A percentile compares a stretch with the other conserved stretches of the same genome.
phyloP scores from a whole-genome alignment of 345 rosid genomes.

The Dimocarpus longan region DNA sequence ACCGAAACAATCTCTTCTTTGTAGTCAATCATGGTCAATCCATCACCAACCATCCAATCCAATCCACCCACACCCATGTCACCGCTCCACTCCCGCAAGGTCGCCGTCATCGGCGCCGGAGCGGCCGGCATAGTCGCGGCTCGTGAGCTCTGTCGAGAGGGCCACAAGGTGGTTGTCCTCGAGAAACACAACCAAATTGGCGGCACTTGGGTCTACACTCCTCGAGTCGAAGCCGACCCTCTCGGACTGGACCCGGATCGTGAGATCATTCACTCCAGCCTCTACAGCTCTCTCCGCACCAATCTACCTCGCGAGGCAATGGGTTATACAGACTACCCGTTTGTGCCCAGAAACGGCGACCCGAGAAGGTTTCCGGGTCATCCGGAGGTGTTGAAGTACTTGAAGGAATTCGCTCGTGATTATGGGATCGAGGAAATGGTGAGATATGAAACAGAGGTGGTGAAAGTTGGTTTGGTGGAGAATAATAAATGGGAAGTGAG shows the following conservation, averaged over 20 bases:
- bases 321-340: constrained; percentile 82
- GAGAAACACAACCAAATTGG: constrained; percentile 70
- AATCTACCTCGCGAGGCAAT: constrained; percentile 85
- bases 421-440: constrained; percentile 65
- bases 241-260: constrained; percentile 64
- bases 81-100: constrained; percentile 48
- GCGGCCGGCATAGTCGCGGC: constrained; percentile 80
- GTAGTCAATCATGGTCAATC: background rate
- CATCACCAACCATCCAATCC: background rate
- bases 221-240: constrained; percentile 63
- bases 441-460: constrained; percentile 61
- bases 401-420: constrained; percentile 61
- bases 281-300: constrained; percentile 82
- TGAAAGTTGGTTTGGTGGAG: constrained; percentile 40
- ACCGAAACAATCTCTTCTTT: background rate
- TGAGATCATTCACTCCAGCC: constrained; percentile 59
- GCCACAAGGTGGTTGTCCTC: constrained; percentile 74
- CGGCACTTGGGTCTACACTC: constrained; percentile 79
- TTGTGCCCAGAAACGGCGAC: constrained; percentile 46
- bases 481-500: constrained; percentile 58
- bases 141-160: constrained; percentile 76
- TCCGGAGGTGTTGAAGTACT: constrained; percentile 63
- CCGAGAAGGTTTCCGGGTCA: constrained; percentile 79
- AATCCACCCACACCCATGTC: background rate
- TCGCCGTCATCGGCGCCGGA: constrained; percentile 89